phyloP scores from a whole-genome alignment of 2,329 filamentous ascomycete genomes.

The Whalleya microplaca region DNA sequence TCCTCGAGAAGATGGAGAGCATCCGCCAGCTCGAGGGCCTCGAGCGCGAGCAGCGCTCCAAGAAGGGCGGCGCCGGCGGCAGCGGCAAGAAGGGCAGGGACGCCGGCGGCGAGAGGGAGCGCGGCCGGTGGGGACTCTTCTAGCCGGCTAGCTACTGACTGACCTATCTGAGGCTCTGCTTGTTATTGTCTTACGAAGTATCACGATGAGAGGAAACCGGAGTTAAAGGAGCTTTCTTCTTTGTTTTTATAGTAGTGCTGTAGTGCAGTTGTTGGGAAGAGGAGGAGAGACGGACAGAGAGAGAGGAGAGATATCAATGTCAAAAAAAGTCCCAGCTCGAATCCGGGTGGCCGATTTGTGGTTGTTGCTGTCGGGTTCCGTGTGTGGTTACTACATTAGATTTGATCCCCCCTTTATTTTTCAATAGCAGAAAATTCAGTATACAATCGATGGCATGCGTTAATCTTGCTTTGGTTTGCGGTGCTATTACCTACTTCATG shows the following conservation, averaged over 20 bases:
- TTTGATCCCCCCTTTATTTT: slow-evolving; percentile 17
- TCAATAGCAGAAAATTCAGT: slow-evolving; percentile 7
- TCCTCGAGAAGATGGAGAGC: slow-evolving; percentile 94
- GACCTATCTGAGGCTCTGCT: background rate
- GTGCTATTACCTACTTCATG: too few relatives aligned
- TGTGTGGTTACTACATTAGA: slow-evolving; percentile 15
- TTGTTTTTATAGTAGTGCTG: slow-evolving; percentile 10
- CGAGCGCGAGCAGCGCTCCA: slow-evolving; percentile 56
- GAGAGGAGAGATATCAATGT: slow-evolving; percentile 17
- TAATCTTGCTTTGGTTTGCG: too few relatives aligned
- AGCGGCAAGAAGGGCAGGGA: slow-evolving; percentile 31
- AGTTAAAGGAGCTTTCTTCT: slow-evolving; percentile 21
- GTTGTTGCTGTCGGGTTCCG: slow-evolving; percentile 9
- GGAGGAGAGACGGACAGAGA: too few relatives aligned
- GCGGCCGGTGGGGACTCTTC: slow-evolving; percentile 55
- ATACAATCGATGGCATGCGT: background rate
- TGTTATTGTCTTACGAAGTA: slow-evolving; percentile 15
- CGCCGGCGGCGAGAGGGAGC: slow-evolving; percentile 43
- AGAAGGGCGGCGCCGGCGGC: slow-evolving; percentile 35
- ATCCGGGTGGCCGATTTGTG: background rate
- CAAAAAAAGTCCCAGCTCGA: slow-evolving; percentile 12
- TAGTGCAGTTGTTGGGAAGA: slow-evolving; percentile 3
- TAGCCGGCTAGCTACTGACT: too few relatives aligned
- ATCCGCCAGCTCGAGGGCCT: slow-evolving; percentile 80
- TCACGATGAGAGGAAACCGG: slow-evolving; percentile 19